A percentile compares a stretch with the other conserved stretches of the same genome.
Conservation (phyloP, 2,329 filamentous ascomycete species). For the Colletotrichum godetiae region DNA sequence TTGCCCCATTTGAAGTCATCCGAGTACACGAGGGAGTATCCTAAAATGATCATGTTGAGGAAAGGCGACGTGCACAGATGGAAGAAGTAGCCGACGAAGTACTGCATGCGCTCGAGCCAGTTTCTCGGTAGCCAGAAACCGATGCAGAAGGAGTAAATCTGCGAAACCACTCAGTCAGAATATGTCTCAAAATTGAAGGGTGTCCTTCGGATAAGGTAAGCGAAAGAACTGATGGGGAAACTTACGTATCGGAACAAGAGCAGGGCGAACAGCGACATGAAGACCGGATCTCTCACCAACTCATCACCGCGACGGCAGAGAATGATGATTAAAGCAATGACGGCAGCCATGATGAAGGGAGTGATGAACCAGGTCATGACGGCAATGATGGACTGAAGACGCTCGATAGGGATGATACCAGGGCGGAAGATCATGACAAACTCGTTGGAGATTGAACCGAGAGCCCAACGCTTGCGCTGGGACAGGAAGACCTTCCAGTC, state of each 20-base stretch:
- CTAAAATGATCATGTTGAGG: slow-evolving; percentile 55
- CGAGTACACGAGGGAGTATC: slow-evolving; percentile 54
- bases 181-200: neutral
- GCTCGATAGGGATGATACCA: slow-evolving; percentile 54
- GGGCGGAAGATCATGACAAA: slow-evolving; percentile 59
- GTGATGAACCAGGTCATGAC: slow-evolving; percentile 59
- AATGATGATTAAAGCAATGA: slow-evolving; percentile 49
- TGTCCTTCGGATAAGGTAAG: neutral
- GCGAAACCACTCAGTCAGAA: slow-evolving; percentile 14
- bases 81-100: slow-evolving; percentile 51
- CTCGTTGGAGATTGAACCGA: slow-evolving; percentile 61
- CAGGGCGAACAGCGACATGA: slow-evolving; percentile 50
- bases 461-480: slow-evolving; percentile 60
- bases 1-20: slow-evolving; percentile 61
- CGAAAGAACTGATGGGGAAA: slow-evolving; percentile 23
- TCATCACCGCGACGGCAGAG: slow-evolving; percentile 46
- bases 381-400: slow-evolving; percentile 57
- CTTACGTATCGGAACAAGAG: slow-evolving; percentile 54
- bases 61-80: slow-evolving; percentile 53
- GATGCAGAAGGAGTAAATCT: slow-evolving; percentile 55
- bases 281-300: slow-evolving; percentile 49
- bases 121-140: slow-evolving; percentile 55
- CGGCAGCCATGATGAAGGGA: slow-evolving; percentile 55
- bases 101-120: slow-evolving; percentile 50
- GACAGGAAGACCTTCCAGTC: slow-evolving; percentile 59